These are phyloP conservation scores for Rhipidocladum racemiflorum DNA, from an alignment of 176 grass and related monocot genomes.

Conservation along the genomic window DNA sequence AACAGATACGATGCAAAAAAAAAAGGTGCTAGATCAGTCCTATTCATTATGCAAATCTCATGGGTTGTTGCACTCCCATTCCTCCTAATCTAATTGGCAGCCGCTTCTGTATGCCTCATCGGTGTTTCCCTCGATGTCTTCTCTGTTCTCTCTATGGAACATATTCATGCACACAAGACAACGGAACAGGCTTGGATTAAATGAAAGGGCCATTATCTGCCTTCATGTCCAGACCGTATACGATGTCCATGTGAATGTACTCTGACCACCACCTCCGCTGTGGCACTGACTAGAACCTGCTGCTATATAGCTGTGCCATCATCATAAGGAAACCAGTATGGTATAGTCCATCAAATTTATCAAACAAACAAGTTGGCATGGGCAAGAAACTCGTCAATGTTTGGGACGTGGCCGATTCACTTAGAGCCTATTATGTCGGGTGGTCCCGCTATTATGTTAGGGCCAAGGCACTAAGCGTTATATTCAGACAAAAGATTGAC, in stretches of 20 bases:
- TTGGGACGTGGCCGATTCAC: neutral
- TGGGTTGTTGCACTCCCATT: neutral
- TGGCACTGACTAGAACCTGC: no score
- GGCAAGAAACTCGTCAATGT: neutral
- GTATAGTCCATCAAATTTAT: neutral
- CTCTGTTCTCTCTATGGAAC: neutral
- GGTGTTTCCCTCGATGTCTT: neutral
- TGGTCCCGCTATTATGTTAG: neutral
- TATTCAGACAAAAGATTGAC: neutral
- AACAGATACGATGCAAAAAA: neutral
- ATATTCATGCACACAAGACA: neutral
- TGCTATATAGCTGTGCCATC: neutral
- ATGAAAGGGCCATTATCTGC: no score
- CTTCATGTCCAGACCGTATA: no score
- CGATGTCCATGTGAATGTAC: no score
- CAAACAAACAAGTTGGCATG: neutral
- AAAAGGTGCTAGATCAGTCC: neutral
- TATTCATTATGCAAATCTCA: neutral
- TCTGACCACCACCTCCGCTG: no score
- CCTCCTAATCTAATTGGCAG: neutral
- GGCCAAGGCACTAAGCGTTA: neutral
- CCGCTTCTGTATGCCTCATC: neutral
- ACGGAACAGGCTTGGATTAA: neutral
- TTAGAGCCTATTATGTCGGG: neutral
- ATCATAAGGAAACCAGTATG: neutral